These are phyloP conservation scores for Fusarium pseudonygamai DNA, from an alignment of 2,329 filamentous ascomycete genomes.

Conservation along the genomic window DNA sequence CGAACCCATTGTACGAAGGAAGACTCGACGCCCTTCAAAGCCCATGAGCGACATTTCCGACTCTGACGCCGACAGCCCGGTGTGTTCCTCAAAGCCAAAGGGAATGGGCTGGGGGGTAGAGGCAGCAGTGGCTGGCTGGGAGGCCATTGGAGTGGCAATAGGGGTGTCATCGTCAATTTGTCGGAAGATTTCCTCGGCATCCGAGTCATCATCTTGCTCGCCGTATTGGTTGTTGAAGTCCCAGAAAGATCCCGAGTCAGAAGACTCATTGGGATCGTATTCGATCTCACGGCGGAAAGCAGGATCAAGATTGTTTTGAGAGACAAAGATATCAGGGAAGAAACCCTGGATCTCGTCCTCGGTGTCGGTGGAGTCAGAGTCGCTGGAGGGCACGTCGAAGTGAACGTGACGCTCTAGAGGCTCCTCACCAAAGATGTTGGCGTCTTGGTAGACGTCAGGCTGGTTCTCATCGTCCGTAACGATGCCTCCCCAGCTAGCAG, in stretches of 20 bases:
- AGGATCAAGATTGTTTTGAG: slow-evolving; percentile 77
- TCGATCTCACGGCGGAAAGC: slow-evolving; percentile 79
- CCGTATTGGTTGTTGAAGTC: slow-evolving; percentile 64
- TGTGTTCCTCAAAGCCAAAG: slow-evolving; percentile 44
- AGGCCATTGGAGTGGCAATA: slow-evolving; percentile 53
- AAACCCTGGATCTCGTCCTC: slow-evolving; percentile 71
- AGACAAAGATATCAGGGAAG: slow-evolving; percentile 81
- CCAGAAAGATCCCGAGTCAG: slow-evolving; percentile 69
- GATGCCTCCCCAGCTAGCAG: slow-evolving; percentile 65
- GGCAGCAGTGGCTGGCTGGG: slow-evolving; percentile 40
- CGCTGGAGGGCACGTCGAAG: slow-evolving; percentile 74
- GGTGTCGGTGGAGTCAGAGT: slow-evolving; percentile 72
- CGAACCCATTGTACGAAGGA: slow-evolving; percentile 59
- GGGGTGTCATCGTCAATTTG: slow-evolving; percentile 55
- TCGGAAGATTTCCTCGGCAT: slow-evolving; percentile 54
- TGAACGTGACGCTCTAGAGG: slow-evolving; percentile 72
- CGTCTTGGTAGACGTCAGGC: slow-evolving; percentile 54
- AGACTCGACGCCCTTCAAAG: slow-evolving; percentile 54
- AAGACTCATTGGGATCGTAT: slow-evolving; percentile 69
- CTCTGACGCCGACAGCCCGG: slow-evolving; percentile 61
- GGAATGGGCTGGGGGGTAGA: slow-evolving; percentile 40
- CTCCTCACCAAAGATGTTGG: slow-evolving; percentile 54
- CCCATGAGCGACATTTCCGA: slow-evolving; percentile 56
- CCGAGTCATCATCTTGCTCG: slow-evolving; percentile 50
- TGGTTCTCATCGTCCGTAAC: slow-evolving; percentile 56